These are phyloP conservation scores for Herpomyces periplanetae DNA, from an alignment of 2,329 filamentous ascomycete genomes.

Conservation along the genomic window DNA sequence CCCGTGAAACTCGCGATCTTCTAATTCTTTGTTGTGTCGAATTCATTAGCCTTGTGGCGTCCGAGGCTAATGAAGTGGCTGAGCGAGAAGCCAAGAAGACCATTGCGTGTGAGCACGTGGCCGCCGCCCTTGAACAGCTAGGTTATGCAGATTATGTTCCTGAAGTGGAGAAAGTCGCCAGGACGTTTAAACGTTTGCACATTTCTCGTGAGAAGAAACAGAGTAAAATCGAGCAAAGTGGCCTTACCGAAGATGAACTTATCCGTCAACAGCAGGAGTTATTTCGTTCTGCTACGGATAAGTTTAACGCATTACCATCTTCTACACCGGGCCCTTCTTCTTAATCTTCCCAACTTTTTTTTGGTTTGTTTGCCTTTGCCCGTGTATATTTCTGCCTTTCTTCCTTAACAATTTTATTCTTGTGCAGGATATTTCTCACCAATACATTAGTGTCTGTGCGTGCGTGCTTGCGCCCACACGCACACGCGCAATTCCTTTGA, in stretches of 20 bases:
- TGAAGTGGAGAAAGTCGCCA: conserved; percentile 47
- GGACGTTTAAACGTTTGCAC: conserved; percentile 77
- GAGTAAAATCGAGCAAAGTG: conserved; percentile 82
- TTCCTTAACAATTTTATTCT: too few relatives aligned
- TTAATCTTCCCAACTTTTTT: too few relatives aligned
- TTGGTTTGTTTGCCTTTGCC: too few relatives aligned
- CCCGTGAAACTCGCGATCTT: conserved; percentile 72
- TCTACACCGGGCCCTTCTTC: too few relatives aligned
- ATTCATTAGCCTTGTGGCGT: conserved; percentile 94
- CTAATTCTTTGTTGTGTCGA: conserved; percentile 96
- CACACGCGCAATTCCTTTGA: too few relatives aligned
- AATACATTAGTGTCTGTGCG: too few relatives aligned
- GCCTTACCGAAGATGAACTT: conserved; percentile 60
- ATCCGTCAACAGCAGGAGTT: conserved; percentile 60
- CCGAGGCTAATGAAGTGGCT: conserved; percentile 90
- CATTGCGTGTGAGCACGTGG: conserved; percentile 89
- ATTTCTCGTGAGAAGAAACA: conserved; percentile 85
- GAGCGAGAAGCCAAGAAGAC: conserved; percentile 98
- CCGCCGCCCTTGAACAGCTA: conserved; percentile 60
- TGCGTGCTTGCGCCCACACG: too few relatives aligned
- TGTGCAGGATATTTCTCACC: too few relatives aligned
- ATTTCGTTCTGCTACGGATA: conserved; percentile 39
- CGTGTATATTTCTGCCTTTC: too few relatives aligned
- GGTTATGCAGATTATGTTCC: conserved; percentile 74
- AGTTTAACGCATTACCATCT: conserved; percentile 27